phyloP scores from a whole-genome alignment of 2,329 filamentous ascomycete genomes.

The Ceratocystis destructans region DNA sequence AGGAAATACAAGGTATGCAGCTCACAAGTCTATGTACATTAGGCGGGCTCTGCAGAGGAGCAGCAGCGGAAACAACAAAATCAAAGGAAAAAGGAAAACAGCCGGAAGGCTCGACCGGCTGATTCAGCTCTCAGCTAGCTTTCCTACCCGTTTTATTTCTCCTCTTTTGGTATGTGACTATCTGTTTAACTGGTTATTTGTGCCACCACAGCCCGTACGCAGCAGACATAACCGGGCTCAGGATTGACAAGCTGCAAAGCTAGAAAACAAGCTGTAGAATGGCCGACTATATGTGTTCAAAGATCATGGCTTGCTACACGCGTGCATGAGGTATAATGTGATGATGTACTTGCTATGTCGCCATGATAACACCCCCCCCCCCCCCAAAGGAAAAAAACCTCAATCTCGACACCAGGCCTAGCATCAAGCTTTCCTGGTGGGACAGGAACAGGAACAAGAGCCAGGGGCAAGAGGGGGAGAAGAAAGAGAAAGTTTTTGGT shows the following conservation, averaged over 20 bases:
- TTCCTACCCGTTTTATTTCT: not conserved
- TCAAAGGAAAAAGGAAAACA: not conserved
- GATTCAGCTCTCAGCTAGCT: not conserved
- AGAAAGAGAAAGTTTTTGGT: not conserved
- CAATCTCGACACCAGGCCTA: too few relatives aligned
- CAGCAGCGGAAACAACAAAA: not conserved
- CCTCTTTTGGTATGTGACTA: too few relatives aligned
- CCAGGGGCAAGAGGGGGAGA: not conserved
- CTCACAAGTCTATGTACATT: slow-evolving; percentile 5
- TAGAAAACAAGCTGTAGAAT: too few relatives aligned
- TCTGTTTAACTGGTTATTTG: not conserved
- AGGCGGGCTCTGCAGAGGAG: not conserved
- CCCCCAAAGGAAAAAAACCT: too few relatives aligned
- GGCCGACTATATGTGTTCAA: too few relatives aligned
- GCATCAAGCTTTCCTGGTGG: not conserved
- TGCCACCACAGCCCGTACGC: not conserved
- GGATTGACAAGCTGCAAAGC: too few relatives aligned
- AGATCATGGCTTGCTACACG: too few relatives aligned
- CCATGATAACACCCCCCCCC: too few relatives aligned
- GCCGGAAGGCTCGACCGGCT: not conserved
- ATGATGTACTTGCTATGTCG: too few relatives aligned
- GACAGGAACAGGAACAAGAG: not conserved
- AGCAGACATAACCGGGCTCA: too few relatives aligned
- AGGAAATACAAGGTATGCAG: not conserved
- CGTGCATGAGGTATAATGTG: too few relatives aligned